phyloP scores from a whole-genome alignment of 495 filamentous ascomycete species.

The Penicillium roqueforti region DNA sequence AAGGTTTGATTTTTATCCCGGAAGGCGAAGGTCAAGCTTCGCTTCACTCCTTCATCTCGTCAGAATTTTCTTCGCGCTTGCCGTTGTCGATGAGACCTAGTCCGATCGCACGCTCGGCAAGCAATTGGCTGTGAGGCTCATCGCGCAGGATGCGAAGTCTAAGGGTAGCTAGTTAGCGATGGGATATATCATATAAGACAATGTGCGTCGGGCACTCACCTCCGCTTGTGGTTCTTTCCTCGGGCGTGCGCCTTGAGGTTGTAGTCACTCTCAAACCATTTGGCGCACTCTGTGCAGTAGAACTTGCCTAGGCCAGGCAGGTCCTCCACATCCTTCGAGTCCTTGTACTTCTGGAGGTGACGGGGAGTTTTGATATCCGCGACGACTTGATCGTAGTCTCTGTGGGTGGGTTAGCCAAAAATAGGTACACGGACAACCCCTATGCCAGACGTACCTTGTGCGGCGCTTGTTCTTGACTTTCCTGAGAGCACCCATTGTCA shows the following conservation, averaged over 20 bases:
- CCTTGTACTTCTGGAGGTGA: slow-evolving; percentile 73
- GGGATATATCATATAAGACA: neutral
- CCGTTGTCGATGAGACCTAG: slow-evolving; percentile 61
- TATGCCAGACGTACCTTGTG: slow-evolving; percentile 44
- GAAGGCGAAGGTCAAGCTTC: neutral
- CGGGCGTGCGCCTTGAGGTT: slow-evolving; percentile 71
- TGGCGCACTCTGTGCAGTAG: slow-evolving; percentile 92
- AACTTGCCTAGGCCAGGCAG: slow-evolving; percentile 75
- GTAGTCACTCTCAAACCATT: slow-evolving; percentile 87
- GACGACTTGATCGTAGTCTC: slow-evolving; percentile 85
- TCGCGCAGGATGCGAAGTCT: slow-evolving; percentile 74
- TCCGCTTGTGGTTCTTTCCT: slow-evolving; percentile 89
- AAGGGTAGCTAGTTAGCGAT: slow-evolving; percentile 1
- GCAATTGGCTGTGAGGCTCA: slow-evolving; percentile 79
- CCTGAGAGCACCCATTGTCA: slow-evolving; percentile 53
- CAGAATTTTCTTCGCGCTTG: slow-evolving; percentile 28
- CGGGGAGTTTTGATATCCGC: slow-evolving; percentile 69
- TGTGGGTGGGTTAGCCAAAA: slow-evolving; percentile 25
- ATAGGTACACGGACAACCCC: neutral
- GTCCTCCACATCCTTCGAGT: slow-evolving; percentile 76
- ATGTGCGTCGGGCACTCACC: no score
- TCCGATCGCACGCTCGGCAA: slow-evolving; percentile 77
- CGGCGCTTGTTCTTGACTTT: slow-evolving; percentile 56
- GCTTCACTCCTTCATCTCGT: slow-evolving; percentile 36
- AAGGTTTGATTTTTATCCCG: neutral